Percentiles rank a stretch among this genome's conserved stretches.
These are phyloP conservation scores for Fistulifera solaris DNA, from an alignment of 108 stramenopile species.

Conservation along the genomic window DNA sequence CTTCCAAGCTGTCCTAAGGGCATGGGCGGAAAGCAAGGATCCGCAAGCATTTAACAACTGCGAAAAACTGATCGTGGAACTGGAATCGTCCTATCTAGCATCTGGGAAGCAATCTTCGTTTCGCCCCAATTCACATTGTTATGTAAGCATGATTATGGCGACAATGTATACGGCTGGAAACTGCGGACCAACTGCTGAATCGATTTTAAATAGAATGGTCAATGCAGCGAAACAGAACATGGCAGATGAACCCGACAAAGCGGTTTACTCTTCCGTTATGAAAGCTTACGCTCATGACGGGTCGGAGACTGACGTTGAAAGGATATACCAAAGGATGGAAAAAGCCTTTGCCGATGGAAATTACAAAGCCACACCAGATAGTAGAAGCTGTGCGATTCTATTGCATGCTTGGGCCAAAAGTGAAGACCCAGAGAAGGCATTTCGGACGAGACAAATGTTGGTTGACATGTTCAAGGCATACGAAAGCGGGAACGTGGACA, in stretches of 20 bases:
- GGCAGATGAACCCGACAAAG: conserved; percentile 1
- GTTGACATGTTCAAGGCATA: conserved; percentile 27
- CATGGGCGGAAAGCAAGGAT: not conserved
- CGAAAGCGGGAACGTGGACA: conserved; percentile 21
- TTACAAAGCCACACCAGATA: conserved; percentile 1
- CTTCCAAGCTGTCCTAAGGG: not conserved
- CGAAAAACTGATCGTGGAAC: not conserved
- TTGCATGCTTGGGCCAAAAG: conserved; percentile 37
- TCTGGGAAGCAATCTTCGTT: not conserved
- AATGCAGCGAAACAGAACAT: not conserved
- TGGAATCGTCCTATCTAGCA: not conserved
- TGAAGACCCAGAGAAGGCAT: conserved; percentile 16
- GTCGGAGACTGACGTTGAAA: not conserved
- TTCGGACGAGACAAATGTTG: conserved; percentile 19
- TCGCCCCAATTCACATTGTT: not conserved
- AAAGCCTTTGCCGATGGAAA: not conserved
- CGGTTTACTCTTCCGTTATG: conserved; percentile 2
- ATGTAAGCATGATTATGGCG: not conserved
- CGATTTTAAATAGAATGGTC: not conserved
- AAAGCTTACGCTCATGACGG: not conserved
- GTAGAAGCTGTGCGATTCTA: conserved; percentile 6
- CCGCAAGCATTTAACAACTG: not conserved
- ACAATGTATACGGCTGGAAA: not conserved
- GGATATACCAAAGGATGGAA: not conserved
- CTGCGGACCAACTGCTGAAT: not conserved